Percentiles rank a stretch among this genome's conserved stretches.
Evolutionary conservation across 2,329 filamentous ascomycete genomes (phyloP).

Genomic region (Chaetomium strumarium): DNA sequence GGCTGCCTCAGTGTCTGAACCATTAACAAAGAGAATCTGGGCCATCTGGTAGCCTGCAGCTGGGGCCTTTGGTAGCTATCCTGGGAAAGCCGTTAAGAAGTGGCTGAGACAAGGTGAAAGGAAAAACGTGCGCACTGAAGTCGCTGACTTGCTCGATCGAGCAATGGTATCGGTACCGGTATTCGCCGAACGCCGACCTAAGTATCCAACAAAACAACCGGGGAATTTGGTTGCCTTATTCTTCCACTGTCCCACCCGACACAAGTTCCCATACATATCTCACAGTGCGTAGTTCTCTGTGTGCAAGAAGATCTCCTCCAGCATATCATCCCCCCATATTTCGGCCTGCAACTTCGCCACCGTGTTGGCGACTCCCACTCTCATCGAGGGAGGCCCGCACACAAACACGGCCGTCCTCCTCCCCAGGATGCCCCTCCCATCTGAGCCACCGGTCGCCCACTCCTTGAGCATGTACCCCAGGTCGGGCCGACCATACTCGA

Average conservation of each 20-base stretch:
- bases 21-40: constrained; percentile 1
- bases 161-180: constrained; percentile 7
- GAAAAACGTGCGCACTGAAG: neutral
- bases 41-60: neutral
- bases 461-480: constrained; percentile 81
- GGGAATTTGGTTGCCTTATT: no score
- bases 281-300: constrained; percentile 91
- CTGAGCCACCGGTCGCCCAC: constrained; percentile 65
- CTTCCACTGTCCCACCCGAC: neutral
- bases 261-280: constrained; percentile 18
- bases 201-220: no score
- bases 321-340: constrained; percentile 71
- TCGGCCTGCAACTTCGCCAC: constrained; percentile 76
- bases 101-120: neutral
- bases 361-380: constrained; percentile 78
- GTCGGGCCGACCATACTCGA: constrained; percentile 87
- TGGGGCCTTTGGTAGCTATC: neutral
- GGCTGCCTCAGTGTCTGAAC: neutral
- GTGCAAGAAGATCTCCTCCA: constrained; percentile 90
- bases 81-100: neutral
- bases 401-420: constrained; percentile 84
- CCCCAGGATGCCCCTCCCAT: constrained; percentile 66
- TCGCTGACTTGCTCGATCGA: neutral
- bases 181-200: neutral
- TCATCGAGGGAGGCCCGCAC: constrained; percentile 82